These are phyloP conservation scores for Chlorella sp. DNA, from an alignment of 139 green algal genomes.

Conservation along the genomic window DNA sequence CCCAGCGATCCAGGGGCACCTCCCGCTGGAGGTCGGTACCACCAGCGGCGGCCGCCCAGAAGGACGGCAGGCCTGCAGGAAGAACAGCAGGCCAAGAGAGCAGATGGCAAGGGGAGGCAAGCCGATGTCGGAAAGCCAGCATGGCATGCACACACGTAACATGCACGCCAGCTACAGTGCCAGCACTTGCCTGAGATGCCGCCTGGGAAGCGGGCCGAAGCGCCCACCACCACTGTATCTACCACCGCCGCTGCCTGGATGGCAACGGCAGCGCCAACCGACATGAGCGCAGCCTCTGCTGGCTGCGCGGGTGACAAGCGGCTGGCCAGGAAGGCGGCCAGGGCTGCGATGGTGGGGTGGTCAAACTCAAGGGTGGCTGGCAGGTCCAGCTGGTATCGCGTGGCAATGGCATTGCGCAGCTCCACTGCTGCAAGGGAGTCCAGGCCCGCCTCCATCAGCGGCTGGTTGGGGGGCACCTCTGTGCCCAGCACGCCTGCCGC, in stretches of 20 bases:
- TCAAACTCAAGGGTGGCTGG: constrained; percentile 74
- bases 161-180: no score
- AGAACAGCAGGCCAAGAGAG: no score
- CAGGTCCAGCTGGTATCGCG: constrained; percentile 45
- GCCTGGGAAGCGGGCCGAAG: background rate
- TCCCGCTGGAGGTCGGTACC: background rate
- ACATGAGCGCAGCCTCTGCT: no score
- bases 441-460: constrained; percentile 55
- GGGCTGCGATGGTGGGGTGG: constrained; percentile 55
- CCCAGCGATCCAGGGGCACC: constrained; percentile 58
- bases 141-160: no score
- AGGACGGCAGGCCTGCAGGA: background rate
- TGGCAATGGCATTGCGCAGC: constrained; percentile 74
- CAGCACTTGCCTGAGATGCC: background rate
- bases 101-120: no score
- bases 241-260: background rate
- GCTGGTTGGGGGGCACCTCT: constrained; percentile 18
- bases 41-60: background rate
- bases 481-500: background rate
- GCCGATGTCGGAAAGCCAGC: no score
- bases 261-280: no score
- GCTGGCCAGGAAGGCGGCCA: background rate
- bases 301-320: no score
- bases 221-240: background rate
- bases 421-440: constrained; percentile 83